Conservation (phyloP, 2,329 filamentous ascomycete species). For the Pseudocercospora cruenta region DNA sequence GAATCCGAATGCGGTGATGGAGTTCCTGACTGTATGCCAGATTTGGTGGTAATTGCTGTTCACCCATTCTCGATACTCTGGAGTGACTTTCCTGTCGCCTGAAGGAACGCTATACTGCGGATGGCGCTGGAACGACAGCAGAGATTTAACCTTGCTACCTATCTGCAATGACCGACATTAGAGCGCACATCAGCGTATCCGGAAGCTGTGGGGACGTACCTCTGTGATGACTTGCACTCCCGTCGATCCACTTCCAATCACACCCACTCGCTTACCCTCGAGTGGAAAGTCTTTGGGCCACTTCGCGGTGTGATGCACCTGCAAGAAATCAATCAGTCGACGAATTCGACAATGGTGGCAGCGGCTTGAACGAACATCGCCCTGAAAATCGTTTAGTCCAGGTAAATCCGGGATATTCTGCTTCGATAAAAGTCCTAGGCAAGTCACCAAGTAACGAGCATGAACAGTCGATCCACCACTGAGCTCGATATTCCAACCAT, state of each 20-base stretch:
- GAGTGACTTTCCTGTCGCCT: slow-evolving; percentile 34
- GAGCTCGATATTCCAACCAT: slow-evolving; percentile 17
- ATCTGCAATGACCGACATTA: slow-evolving; percentile 22
- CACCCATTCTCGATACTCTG: slow-evolving; percentile 37
- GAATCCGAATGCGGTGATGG: slow-evolving; percentile 41
- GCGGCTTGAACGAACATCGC: slow-evolving; percentile 33
- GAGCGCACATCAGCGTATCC: slow-evolving; percentile 31
- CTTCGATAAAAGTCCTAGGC: slow-evolving; percentile 44
- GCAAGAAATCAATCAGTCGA: slow-evolving; percentile 29
- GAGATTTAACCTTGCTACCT: slow-evolving; percentile 32
- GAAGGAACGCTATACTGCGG: slow-evolving; percentile 44
- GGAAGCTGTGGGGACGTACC: slow-evolving; percentile 4
- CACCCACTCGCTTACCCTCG: slow-evolving; percentile 43
- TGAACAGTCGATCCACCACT: slow-evolving; percentile 11
- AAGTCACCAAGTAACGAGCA: slow-evolving; percentile 43
- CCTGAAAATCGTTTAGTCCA: slow-evolving; percentile 44
- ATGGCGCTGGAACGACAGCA: slow-evolving; percentile 42
- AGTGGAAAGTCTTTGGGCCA: slow-evolving; percentile 41
- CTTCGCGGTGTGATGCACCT: slow-evolving; percentile 45
- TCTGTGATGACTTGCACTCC: slow-evolving; percentile 46
- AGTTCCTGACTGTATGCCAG: slow-evolving; percentile 35
- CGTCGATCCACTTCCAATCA: slow-evolving; percentile 49
- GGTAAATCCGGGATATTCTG: slow-evolving; percentile 44
- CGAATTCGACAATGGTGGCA: slow-evolving; percentile 28
- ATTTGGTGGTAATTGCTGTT: slow-evolving; percentile 43